Conservation (phyloP, 495 filamentous ascomycete genomes). For the Penicillium daleae region DNA sequence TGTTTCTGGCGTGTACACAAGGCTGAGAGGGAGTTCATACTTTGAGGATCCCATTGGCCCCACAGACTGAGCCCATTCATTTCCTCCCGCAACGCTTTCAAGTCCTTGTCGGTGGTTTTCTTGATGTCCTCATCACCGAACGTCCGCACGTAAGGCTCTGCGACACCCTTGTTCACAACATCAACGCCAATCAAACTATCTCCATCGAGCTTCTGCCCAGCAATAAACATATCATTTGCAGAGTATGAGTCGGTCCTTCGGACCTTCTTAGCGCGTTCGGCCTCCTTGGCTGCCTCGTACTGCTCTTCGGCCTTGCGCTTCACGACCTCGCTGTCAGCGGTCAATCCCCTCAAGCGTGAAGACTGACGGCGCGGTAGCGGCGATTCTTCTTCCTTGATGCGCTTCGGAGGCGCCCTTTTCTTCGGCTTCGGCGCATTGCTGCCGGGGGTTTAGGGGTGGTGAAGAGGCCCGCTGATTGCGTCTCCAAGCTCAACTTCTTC, state of each 20-base stretch:
- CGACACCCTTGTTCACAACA: constrained; percentile 66
- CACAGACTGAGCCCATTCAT: constrained; percentile 83
- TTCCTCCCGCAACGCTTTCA: constrained; percentile 76
- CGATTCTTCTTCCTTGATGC: constrained; percentile 50
- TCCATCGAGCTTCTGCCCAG: constrained; percentile 66
- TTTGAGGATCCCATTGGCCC: constrained; percentile 76
- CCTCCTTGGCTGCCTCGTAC: constrained; percentile 60
- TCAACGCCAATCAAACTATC: constrained; percentile 50
- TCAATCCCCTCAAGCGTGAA: constrained; percentile 66
- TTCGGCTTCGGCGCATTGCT: constrained; percentile 41
- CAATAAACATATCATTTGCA: constrained; percentile 77
- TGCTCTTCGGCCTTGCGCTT: constrained; percentile 84
- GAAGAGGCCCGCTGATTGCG: constrained; percentile 57
- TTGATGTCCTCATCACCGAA: constrained; percentile 83
- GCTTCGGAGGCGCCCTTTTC: constrained; percentile 55
- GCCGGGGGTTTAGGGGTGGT: constrained; percentile 36
- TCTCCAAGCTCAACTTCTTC: constrained; percentile 56
- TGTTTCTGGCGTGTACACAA: background rate
- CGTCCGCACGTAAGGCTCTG: constrained; percentile 77
- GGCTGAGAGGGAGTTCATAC: constrained; percentile 47
- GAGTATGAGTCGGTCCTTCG: constrained; percentile 72
- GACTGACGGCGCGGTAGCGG: constrained; percentile 62
- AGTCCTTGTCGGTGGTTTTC: constrained; percentile 73
- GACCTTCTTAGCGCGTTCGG: constrained; percentile 69
- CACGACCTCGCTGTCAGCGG: constrained; percentile 70